Conservation (phyloP, 257 asterid species). For the Catharanthus roseus region DNA sequence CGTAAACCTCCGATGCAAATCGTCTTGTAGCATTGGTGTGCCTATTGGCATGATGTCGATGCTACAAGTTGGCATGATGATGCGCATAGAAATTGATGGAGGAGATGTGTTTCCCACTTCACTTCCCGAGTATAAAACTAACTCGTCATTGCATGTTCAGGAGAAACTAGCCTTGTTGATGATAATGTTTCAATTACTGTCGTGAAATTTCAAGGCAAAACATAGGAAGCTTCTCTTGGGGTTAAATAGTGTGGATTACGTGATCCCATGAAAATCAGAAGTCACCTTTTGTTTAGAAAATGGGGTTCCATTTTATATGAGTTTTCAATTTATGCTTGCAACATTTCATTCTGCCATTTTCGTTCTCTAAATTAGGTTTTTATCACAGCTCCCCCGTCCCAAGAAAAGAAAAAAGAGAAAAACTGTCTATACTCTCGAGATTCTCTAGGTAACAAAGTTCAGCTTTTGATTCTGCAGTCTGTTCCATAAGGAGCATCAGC, state of each 20-base stretch:
- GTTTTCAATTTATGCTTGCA: background rate
- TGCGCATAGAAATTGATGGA: background rate
- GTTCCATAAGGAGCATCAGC: background rate
- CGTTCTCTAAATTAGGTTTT: background rate
- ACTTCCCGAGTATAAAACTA: background rate
- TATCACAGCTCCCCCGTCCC: background rate
- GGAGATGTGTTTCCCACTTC: background rate
- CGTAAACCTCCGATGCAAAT: background rate
- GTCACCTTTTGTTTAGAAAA: background rate
- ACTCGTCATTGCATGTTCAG: background rate
- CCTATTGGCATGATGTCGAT: background rate
- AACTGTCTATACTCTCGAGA: background rate
- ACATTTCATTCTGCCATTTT: background rate
- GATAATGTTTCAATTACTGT: background rate
- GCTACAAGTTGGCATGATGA: background rate
- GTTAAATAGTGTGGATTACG: background rate
- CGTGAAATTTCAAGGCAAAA: background rate
- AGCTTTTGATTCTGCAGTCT: constrained; percentile 1
- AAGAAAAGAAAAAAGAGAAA: background rate
- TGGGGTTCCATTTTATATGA: background rate
- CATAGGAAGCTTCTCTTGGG: background rate
- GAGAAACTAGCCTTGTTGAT: background rate
- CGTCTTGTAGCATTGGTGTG: background rate
- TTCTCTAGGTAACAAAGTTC: background rate
- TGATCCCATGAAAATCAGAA: background rate